Evolutionary conservation across 2,329 filamentous ascomycete species (phyloP).

Genomic region (Clathrospora elynae): DNA sequence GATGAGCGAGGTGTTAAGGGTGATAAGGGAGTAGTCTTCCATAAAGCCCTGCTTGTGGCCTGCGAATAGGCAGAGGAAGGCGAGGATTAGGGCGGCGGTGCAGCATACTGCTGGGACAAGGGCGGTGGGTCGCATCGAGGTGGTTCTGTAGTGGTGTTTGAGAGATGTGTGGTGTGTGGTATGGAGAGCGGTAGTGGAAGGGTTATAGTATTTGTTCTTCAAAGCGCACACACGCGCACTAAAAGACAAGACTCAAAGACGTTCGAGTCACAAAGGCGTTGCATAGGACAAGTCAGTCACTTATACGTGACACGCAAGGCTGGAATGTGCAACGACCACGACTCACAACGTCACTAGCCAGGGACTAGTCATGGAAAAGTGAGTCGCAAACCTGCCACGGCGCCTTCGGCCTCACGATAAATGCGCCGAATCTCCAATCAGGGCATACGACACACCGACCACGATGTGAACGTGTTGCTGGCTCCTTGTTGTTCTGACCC

Average conservation of each 20-base stretch:
- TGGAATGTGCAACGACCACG: slow-evolving; percentile 5
- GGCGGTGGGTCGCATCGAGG: slow-evolving; percentile 53
- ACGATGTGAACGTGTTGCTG: slow-evolving; percentile 29
- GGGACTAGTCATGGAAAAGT: slow-evolving; percentile 15
- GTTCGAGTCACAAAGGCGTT: background rate
- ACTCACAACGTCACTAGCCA: slow-evolving; percentile 12
- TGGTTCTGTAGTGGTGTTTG: slow-evolving; percentile 2
- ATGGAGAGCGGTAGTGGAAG: background rate
- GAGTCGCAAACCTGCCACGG: slow-evolving; percentile 18
- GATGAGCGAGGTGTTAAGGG: slow-evolving; percentile 64
- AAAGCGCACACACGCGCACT: no score
- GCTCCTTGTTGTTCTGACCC: slow-evolving; percentile 16
- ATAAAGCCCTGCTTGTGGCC: slow-evolving; percentile 62
- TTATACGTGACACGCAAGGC: slow-evolving; percentile 12
- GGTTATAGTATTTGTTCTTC: no score
- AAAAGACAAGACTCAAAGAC: slow-evolving; percentile 1
- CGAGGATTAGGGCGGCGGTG: slow-evolving; percentile 62
- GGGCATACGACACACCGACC: slow-evolving; percentile 21
- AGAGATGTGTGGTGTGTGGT: slow-evolving; percentile 1
- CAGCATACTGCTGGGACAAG: slow-evolving; percentile 59
- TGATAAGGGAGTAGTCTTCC: slow-evolving; percentile 62
- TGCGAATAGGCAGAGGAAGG: slow-evolving; percentile 65
- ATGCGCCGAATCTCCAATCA: slow-evolving; percentile 5
- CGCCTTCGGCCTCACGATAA: slow-evolving; percentile 30
- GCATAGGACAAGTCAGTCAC: slow-evolving; percentile 6